These are phyloP conservation scores for Geotrichum fermentans DNA, from an alignment of 1,139 yeast genomes.

Conservation along the genomic window DNA sequence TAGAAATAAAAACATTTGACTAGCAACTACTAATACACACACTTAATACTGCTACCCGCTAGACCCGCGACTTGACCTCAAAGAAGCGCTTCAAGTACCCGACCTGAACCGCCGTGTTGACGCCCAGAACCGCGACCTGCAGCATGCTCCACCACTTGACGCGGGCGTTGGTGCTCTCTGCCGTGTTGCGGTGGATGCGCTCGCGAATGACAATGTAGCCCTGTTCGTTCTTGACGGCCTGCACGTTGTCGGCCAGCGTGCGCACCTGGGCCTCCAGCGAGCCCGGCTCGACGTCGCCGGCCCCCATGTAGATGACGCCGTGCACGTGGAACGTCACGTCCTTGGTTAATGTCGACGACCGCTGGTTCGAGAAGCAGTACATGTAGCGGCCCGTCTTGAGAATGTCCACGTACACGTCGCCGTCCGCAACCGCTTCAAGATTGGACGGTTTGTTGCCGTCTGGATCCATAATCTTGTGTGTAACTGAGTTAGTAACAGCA, in stretches of 20 bases:
- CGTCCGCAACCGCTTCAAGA: constrained; percentile 63
- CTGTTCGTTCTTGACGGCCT: constrained; percentile 81
- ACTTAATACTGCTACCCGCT: no score
- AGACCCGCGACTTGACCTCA: constrained; percentile 87
- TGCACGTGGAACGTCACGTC: constrained; percentile 95
- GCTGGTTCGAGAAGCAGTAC: constrained; percentile 90
- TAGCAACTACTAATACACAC: not conserved
- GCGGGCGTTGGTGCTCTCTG: constrained; percentile 93
- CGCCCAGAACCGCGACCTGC: constrained; percentile 80
- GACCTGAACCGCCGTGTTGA: constrained; percentile 86
- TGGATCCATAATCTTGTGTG: constrained; percentile 52
- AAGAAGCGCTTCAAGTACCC: constrained; percentile 90
- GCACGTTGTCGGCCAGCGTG: constrained; percentile 67
- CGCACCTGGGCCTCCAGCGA: constrained; percentile 82
- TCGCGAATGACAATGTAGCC: constrained; percentile 92
- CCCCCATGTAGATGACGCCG: constrained; percentile 84
- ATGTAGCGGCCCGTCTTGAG: constrained; percentile 66
- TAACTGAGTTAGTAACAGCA: no score
- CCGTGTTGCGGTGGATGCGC: constrained; percentile 96
- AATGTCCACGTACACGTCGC: constrained; percentile 69
- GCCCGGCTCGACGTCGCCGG: constrained; percentile 74
- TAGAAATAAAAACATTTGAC: not conserved
- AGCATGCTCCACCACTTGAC: constrained; percentile 97
- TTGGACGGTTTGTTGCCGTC: constrained; percentile 51
- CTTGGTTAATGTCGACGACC: constrained; percentile 63